Base-by-base conservation (phyloP, 768 basidiomycete species). In the Tricholoma terreum region DNA sequence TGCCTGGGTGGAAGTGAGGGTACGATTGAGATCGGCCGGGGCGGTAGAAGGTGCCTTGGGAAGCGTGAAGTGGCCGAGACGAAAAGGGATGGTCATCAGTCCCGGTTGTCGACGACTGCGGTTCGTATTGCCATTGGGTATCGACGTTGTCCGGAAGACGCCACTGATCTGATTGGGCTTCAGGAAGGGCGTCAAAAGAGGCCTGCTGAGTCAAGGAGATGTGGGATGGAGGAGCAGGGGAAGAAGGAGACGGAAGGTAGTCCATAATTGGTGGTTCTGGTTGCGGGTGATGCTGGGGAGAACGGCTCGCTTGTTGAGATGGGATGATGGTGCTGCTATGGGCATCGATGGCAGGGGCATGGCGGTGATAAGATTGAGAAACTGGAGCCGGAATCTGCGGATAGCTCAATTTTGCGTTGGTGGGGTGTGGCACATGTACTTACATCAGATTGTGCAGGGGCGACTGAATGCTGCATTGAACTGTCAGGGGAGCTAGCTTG, bases 171-270 rank as follows among this genome's bases (percentile, higher is more conserved):
- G 46, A 49, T 49, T 15, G 27, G 22, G 24, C 12, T 45, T 45
- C 22, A 24, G 22, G 43, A 49, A 17, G 24, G 45, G 45, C 14
- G 22, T 27, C 45, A 27, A 46, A 46, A 46, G 45, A 46, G 22
- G 46, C 9, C 30, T 17, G 24, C 22, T 43, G 52, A n/a, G 27
- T 54, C 43, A 54, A 30, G 38, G 49, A 50, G 3, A 17, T 27
- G 35, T 61, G 31, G 21, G 51, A 46, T 24, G 48, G 48, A 10
- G 56, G 45, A 24, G 34, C 36, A 35, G 52, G 50, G 7, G 56
- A 54, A 12, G 58, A 57, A 11, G 64, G 62, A 17, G 64, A 57
- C 17, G 57, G 60, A 21, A 65, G 63, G 22, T 50, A 57, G 45
- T 65, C 65, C 65, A 65, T 65, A 24, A 57, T 42, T 5, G 36